Evolutionary conservation across 768 basidiomycete species (phyloP).

Genomic region (Galerina sulciceps): DNA sequence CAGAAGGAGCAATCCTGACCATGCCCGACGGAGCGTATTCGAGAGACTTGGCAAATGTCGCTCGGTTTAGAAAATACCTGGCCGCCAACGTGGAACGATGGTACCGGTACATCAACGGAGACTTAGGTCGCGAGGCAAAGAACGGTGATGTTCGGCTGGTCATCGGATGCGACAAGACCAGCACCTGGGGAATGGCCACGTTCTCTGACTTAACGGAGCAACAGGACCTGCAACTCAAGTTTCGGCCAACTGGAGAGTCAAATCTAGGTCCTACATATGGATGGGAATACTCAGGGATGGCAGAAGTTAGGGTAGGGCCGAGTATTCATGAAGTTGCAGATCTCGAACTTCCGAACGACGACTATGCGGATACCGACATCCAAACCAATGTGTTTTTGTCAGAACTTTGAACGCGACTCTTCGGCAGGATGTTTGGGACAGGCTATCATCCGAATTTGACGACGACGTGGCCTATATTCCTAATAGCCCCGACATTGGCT

Average conservation of each 20-base stretch:
- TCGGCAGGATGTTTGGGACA: conserved; percentile 6
- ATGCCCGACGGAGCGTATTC: conserved; percentile 23
- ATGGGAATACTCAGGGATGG: conserved; percentile 19
- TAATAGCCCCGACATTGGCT: too few species aligned
- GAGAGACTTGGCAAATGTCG: conserved; percentile 10
- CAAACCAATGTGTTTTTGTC: conserved; percentile 20
- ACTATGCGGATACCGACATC: not conserved
- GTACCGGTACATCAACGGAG: conserved; percentile 20
- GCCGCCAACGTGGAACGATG: conserved; percentile 16
- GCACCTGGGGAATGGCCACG: conserved; percentile 24
- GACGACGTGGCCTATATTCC: too few species aligned
- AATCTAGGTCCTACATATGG: not conserved
- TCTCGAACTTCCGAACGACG: not conserved
- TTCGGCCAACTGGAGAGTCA: not conserved
- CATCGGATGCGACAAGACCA: conserved; percentile 19
- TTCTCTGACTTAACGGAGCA: conserved; percentile 8
- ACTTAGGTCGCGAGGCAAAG: conserved; percentile 11
- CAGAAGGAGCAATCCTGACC: conserved; percentile 24
- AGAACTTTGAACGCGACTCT: conserved; percentile 14
- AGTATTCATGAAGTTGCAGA: not conserved
- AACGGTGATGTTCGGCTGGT: conserved; percentile 25
- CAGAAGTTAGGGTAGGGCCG: conserved; percentile 15
- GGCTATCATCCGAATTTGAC: not conserved
- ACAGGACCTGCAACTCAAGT: not conserved
- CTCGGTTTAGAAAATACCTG: conserved; percentile 11